These are phyloP conservation scores for Tetrapisispora pingtungensis DNA, from an alignment of 805 yeast species.

Conservation along the genomic window DNA sequence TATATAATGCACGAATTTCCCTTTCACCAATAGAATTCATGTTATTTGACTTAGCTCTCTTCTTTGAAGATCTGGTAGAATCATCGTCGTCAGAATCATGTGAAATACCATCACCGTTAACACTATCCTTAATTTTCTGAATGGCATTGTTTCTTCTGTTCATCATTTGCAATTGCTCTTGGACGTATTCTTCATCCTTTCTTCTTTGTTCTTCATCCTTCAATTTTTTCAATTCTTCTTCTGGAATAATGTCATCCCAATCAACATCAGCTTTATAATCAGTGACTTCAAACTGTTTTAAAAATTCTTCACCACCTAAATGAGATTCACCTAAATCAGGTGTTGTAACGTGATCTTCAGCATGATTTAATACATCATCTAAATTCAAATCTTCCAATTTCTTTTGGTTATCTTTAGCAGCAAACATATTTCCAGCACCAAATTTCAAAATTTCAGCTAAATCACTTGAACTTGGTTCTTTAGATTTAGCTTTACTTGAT, in stretches of 20 bases:
- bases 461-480: conserved; percentile 77
- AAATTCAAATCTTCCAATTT: conserved; percentile 89
- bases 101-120: conserved; percentile 35
- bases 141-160: conserved; percentile 71
- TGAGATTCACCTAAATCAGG: conserved; percentile 97
- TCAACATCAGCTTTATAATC: conserved; percentile 97
- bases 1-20: conserved; percentile 77
- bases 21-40: conserved; percentile 62
- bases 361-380: conserved; percentile 92
- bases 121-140: conserved; percentile 40
- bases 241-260: conserved; percentile 99
- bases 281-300: conserved; percentile 95
- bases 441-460: conserved; percentile 87
- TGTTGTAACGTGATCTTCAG: conserved; percentile 93
- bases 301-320: conserved; percentile 94
- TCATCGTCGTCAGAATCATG: conserved; percentile 31
- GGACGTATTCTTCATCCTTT: conserved; percentile 74
- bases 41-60: conserved; percentile 34
- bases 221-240: conserved; percentile 76
- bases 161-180: conserved; percentile 83
- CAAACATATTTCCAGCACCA: conserved; percentile 98
- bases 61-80: conserved; percentile 31
- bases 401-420: conserved; percentile 88
- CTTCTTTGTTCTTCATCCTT: conserved; percentile 86
- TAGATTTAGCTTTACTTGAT: conserved; percentile 34